Conservation (phyloP, 2,329 filamentous ascomycete species). For the Apiospora sp. region DNA sequence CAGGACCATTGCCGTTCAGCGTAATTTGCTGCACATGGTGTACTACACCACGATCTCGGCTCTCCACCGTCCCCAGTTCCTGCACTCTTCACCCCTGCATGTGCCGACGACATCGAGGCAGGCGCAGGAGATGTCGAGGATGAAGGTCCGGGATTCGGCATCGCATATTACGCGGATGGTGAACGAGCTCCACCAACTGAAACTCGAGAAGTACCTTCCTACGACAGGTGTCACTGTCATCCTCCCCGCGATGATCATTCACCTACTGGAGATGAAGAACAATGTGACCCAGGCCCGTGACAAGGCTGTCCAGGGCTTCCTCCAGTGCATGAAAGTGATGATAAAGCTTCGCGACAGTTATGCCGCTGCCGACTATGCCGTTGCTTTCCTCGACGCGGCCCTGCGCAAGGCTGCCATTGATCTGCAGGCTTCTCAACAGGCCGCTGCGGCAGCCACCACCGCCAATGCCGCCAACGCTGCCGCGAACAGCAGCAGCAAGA, state of each 20-base stretch:
- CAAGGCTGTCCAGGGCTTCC: conserved; percentile 80
- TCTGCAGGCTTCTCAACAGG: conserved; percentile 53
- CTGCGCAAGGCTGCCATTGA: conserved; percentile 87
- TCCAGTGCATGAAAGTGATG: conserved; percentile 92
- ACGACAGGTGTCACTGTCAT: conserved; percentile 92
- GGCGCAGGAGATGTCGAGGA: conserved; percentile 82
- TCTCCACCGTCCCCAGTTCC: conserved; percentile 88
- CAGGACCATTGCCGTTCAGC: conserved; percentile 72
- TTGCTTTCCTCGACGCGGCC: conserved; percentile 90
- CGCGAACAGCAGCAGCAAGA: conserved; percentile 32
- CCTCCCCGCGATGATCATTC: conserved; percentile 91
- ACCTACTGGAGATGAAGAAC: conserved; percentile 91
- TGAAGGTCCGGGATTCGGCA: conserved; percentile 84
- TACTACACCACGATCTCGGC: conserved; percentile 93
- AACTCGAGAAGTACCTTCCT: conserved; percentile 81
- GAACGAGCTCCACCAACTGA: conserved; percentile 74
- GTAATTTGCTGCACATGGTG: conserved; percentile 90
- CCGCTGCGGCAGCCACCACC: conserved; percentile 42
- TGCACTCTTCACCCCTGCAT: conserved; percentile 72
- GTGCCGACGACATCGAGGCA: conserved; percentile 66
- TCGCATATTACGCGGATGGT: conserved; percentile 87
- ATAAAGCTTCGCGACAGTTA: conserved; percentile 88
- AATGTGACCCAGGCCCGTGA: conserved; percentile 75
- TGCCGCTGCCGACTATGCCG: conserved; percentile 94
- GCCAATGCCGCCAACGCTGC: conserved; percentile 38